Percentiles rank a stretch among this genome's conserved stretches.
Evolutionary conservation across 108 stramenopile genomes (phyloP).

Genomic region (Chaetoceros tenuissimus): DNA sequence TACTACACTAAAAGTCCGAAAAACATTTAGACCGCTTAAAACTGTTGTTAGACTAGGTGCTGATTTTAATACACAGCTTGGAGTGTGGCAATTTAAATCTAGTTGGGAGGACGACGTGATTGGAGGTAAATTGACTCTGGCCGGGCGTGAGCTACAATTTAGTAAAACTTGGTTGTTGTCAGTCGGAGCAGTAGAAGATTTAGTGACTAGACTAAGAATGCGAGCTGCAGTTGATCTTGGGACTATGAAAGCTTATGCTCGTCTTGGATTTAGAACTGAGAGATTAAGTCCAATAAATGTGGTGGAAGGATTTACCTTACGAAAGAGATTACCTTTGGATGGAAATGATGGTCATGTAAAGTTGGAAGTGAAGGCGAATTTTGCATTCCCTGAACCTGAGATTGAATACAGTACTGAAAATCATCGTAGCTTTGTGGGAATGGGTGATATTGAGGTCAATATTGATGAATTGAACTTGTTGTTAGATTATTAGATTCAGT

Average conservation of each 20-base stretch:
- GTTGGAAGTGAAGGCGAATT: slow-evolving; percentile 60
- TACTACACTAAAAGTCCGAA: slow-evolving; percentile 51
- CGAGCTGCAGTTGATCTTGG: slow-evolving; percentile 58
- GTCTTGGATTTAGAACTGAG: slow-evolving; percentile 61
- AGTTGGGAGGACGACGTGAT: slow-evolving; percentile 65
- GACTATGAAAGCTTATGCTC: slow-evolving; percentile 51
- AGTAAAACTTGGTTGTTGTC: slow-evolving; percentile 45
- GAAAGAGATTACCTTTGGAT: slow-evolving; percentile 48
- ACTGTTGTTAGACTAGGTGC: slow-evolving; percentile 56
- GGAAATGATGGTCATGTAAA: slow-evolving; percentile 46
- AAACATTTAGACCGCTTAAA: slow-evolving; percentile 47
- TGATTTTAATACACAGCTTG: slow-evolving; percentile 59
- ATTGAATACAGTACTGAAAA: slow-evolving; percentile 55
- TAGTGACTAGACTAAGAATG: slow-evolving; percentile 54
- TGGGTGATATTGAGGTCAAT: slow-evolving; percentile 63
- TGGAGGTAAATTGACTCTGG: slow-evolving; percentile 52
- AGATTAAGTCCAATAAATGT: slow-evolving; percentile 52
- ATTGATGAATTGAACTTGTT: slow-evolving; percentile 65
- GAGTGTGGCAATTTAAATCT: slow-evolving; percentile 65
- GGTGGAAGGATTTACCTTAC: slow-evolving; percentile 49
- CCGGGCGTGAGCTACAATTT: slow-evolving; percentile 44
- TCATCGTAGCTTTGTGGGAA: slow-evolving; percentile 45
- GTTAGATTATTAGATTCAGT: slow-evolving; percentile 43
- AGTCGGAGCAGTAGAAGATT: slow-evolving; percentile 39
- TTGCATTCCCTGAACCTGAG: slow-evolving; percentile 64